Conservation (phyloP, 164 flowering plant genomes). For the Annona cherimola region DNA sequence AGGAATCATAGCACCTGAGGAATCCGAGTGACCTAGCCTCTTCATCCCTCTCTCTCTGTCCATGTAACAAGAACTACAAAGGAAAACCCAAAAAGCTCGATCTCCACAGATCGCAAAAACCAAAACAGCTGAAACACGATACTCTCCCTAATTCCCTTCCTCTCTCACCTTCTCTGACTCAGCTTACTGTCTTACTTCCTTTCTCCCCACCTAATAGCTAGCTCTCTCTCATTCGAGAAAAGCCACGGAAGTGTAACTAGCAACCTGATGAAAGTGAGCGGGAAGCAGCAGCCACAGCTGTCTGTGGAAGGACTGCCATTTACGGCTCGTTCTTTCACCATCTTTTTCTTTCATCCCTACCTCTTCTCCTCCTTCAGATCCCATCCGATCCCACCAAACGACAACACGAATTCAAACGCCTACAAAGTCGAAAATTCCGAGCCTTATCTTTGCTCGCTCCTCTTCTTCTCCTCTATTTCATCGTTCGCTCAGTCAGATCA, state of each 20-base stretch:
- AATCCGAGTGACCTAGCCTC: slow-evolving; percentile 80
- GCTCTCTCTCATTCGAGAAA: slow-evolving; percentile 9
- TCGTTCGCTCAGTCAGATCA: slow-evolving; percentile 29
- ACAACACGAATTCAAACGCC: not conserved
- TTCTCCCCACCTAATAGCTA: too few species aligned
- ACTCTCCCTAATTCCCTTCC: too few species aligned
- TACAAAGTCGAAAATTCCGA: slow-evolving; percentile 1
- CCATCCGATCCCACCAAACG: slow-evolving; percentile 35
- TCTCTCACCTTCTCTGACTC: not conserved
- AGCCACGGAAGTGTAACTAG: slow-evolving; percentile 18
- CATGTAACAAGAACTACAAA: not conserved
- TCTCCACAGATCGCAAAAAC: not conserved
- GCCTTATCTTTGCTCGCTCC: not conserved
- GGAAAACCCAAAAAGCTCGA: not conserved
- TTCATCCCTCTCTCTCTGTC: slow-evolving; percentile 58
- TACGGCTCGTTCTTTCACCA: slow-evolving; percentile 12
- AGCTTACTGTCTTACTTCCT: not conserved
- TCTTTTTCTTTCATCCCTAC: slow-evolving; percentile 24
- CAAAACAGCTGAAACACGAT: not conserved
- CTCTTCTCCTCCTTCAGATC: slow-evolving; percentile 38
- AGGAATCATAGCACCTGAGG: slow-evolving; percentile 76
- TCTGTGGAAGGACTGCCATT: slow-evolving; percentile 11
- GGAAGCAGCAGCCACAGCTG: slow-evolving; percentile 6
- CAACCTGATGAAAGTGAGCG: slow-evolving; percentile 5
- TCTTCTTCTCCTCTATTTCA: slow-evolving; percentile 9